phyloP scores from a whole-genome alignment of 495 filamentous ascomycete genomes.

The Opeltia flavorubescens region DNA sequence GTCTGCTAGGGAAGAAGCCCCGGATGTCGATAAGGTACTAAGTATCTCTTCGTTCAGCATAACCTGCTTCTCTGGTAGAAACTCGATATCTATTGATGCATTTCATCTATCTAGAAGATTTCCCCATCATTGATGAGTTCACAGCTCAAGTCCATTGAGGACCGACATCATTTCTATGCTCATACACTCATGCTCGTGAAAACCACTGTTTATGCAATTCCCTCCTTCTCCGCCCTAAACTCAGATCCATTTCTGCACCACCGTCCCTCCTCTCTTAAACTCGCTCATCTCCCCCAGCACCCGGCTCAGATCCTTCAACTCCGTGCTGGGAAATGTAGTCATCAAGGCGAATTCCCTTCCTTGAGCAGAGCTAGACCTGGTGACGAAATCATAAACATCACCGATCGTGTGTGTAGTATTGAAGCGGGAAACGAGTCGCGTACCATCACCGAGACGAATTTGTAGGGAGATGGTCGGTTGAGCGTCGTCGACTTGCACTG shows the following conservation, averaged over 20 bases:
- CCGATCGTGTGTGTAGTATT: slow-evolving; percentile 84
- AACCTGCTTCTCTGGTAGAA: too few species aligned
- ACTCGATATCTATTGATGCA: too few species aligned
- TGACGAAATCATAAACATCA: slow-evolving; percentile 79
- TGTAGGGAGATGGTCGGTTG: slow-evolving; percentile 68
- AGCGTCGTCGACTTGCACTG: slow-evolving; percentile 53
- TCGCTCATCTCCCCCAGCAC: slow-evolving; percentile 66
- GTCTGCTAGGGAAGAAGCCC: too few species aligned
- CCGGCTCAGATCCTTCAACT: slow-evolving; percentile 57
- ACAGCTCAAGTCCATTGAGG: too few species aligned
- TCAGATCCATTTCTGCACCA: slow-evolving; percentile 71
- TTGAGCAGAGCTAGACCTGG: slow-evolving; percentile 44
- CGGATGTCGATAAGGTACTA: too few species aligned
- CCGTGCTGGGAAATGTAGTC: slow-evolving; percentile 93
- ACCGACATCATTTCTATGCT: slow-evolving; percentile 7
- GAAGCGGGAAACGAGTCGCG: slow-evolving; percentile 73
- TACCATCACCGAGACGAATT: slow-evolving; percentile 82
- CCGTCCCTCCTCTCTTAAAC: slow-evolving; percentile 70
- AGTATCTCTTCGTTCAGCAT: too few species aligned
- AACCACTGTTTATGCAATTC: neutral
- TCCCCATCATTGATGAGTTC: too few species aligned
- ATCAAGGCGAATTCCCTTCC: slow-evolving; percentile 64
- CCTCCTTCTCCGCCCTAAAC: neutral
- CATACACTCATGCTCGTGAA: neutral
- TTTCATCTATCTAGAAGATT: too few species aligned